Base-by-base conservation (phyloP, 495 filamentous ascomycete species). In the Chlorociboria aeruginascens region DNA sequence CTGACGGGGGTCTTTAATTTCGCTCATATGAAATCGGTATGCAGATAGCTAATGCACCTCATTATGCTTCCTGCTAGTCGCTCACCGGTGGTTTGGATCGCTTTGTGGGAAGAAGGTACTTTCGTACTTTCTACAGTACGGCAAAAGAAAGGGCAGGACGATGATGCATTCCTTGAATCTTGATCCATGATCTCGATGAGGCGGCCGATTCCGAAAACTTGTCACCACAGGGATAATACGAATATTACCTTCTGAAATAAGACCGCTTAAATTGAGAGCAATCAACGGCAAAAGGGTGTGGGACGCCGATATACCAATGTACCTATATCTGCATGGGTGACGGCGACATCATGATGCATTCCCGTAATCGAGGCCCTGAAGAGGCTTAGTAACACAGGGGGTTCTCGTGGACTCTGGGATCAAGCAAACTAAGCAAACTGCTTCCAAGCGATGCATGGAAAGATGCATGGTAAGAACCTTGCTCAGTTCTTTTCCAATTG, bases 11-110 rank as follows among this genome's bases (percentile, higher is more conserved):
- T 25, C 20, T 25, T 4, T 2, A 25, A 25, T 25, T 25, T 25
- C 4, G 20, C 20, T 4, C 2, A 25, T 25, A 25, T 25, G 20
- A 25, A 25, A 53, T 50, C 50, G 40, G 46, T 52, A 41, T 35
- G 41, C 41, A 51, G 40, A 13, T 17, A 32, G 43, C 55, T 58
- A 54, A 45, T 58, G 56, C 56, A 58, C 37, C 56, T 52, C 56
- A 58, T 58, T 49, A 49, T 57, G 47, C 55, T 51, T 50, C 55
- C 20, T 25, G 20, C 20, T 25, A 4, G 20, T 25, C 50, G 54
- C 46, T 51, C 53, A 52, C 50, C 55, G 48, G 51, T 54, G 30
- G 44, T 40, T 25, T 56, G 51, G 55, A 45, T 33, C 50, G 45
- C 46, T 42, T 52, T 49, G 43, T 43, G 46, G 46, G 45, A 45